These are phyloP conservation scores for Dichotomopilus funicola DNA, from an alignment of 2,329 filamentous ascomycete species.

Conservation along the genomic window DNA sequence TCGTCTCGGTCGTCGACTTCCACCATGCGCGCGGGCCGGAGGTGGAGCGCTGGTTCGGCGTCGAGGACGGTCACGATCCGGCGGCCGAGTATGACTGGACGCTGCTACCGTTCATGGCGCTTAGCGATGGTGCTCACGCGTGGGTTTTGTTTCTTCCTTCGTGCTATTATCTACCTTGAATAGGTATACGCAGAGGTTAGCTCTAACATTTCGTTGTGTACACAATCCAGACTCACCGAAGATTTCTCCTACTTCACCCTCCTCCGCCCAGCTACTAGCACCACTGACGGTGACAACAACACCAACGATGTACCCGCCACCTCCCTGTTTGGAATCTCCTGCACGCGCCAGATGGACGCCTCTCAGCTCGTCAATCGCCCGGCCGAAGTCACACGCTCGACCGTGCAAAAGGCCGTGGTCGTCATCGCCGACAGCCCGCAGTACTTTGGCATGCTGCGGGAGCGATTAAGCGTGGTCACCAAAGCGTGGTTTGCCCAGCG, in stretches of 20 bases:
- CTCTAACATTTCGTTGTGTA: neutral
- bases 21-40: conserved; percentile 85
- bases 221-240: conserved; percentile 61
- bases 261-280: conserved; percentile 47
- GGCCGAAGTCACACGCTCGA: conserved; percentile 88
- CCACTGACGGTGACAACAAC: neutral
- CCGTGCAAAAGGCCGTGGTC: conserved; percentile 96
- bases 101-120: conserved; percentile 84
- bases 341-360: conserved; percentile 84
- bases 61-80: conserved; percentile 66
- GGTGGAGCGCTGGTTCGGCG: conserved; percentile 86
- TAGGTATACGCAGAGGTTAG: neutral
- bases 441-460: conserved; percentile 81
- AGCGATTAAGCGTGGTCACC: conserved; percentile 84
- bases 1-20: conserved; percentile 77
- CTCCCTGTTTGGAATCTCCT: conserved; percentile 92
- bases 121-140: conserved; percentile 93
- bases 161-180: neutral
- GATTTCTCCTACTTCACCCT: conserved; percentile 99
- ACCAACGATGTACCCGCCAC: conserved; percentile 53
- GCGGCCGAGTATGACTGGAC: conserved; percentile 82
- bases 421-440: conserved; percentile 89
- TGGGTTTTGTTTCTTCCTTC: conserved; percentile 41
- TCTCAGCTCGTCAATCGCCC: conserved; percentile 70
- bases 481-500: conserved; percentile 93